Evolutionary conservation across 2,329 filamentous ascomycete genomes (phyloP).

Genomic region (Cordyceps pruinosa): DNA sequence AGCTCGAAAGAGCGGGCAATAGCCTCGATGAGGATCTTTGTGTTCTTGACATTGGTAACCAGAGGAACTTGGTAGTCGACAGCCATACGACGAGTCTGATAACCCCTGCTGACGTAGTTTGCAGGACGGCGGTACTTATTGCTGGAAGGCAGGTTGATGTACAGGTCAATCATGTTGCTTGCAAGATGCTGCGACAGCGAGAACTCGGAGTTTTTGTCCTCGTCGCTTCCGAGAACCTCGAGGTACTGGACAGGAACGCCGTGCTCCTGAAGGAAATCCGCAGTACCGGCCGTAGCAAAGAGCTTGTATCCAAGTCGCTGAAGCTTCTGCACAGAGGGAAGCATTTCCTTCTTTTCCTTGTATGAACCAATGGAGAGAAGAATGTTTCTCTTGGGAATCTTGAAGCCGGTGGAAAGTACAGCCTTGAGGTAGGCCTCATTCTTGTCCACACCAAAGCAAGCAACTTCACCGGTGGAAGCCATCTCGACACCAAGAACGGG

Average conservation of each 20-base stretch:
- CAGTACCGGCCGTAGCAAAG: constrained; percentile 92
- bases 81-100: constrained; percentile 93
- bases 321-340: constrained; percentile 84
- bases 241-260: constrained; percentile 88
- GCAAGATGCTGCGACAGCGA: constrained; percentile 93
- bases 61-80: constrained; percentile 95
- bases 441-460: constrained; percentile 91
- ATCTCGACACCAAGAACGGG: constrained; percentile 97
- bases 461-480: constrained; percentile 97
- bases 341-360: constrained; percentile 97
- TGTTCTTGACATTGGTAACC: constrained; percentile 98
- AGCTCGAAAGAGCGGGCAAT: constrained; percentile 85
- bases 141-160: constrained; percentile 98
- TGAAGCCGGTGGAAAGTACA: constrained; percentile 91
- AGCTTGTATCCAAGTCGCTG: constrained; percentile 90
- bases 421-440: constrained; percentile 98
- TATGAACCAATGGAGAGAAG: constrained; percentile 91
- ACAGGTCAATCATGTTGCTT: constrained; percentile 96
- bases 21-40: constrained; percentile 92
- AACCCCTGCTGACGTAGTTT: constrained; percentile 98
- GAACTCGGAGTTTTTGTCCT: constrained; percentile 89
- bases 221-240: constrained; percentile 73
- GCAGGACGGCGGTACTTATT: constrained; percentile 95
- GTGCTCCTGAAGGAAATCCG: constrained; percentile 92
- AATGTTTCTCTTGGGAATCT: constrained; percentile 90